Evolutionary conservation across 352 stramenopile species (phyloP), one percentile per base, ranked within the genome.

Genomic region (Pythium folliculosum): DNA sequence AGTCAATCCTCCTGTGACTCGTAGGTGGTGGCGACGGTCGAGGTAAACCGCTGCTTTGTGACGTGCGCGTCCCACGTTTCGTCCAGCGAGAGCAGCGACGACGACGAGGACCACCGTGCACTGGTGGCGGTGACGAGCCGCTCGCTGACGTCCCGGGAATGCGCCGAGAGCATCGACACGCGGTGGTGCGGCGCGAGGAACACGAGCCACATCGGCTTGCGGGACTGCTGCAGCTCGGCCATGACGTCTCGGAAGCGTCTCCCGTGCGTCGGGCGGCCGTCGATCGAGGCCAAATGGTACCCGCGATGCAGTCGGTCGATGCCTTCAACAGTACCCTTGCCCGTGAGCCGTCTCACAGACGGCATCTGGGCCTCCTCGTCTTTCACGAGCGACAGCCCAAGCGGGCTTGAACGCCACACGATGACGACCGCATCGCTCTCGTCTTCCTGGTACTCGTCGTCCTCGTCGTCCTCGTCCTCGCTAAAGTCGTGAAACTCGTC

Each of bases 341-440:
- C 81, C n/a, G 84, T 92, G 53, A 92, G 75, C 16, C 84, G 81
- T 57, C 85, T 86, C 57, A 92, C 80, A 10, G 82, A n/a, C 14
- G 80, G 67, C 37, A 77, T 69, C 1, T 78, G 77, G 12, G 78
- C 81, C 51, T 84, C 80, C 35, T 70, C 55, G 32, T 89, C 81
- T 51, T 88, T 73, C 22, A 80, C 43, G 5, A 92, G 65, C 17
- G 81, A 85, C 37, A 92, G 47, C 0, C 84, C 84, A 1, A 92
- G 65, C 12, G 80, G 70, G 0, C 78, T 81, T 0, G 69, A 43
- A 12, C 59, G 68, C 84, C 84, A 92, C 51, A 86, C 69, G 37
- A 92, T 75, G 27, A 87, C 32, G 14, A 89, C 63, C 12, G 38
- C 49, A 13, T 78, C 56, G 9, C 30, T 22, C 22, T 50, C n/a